Percentiles rank a stretch among this genome's conserved stretches.
phyloP scores from a whole-genome alignment of 371 early-diverging fungal genomes.

The Nosema muscidifuracis region DNA sequence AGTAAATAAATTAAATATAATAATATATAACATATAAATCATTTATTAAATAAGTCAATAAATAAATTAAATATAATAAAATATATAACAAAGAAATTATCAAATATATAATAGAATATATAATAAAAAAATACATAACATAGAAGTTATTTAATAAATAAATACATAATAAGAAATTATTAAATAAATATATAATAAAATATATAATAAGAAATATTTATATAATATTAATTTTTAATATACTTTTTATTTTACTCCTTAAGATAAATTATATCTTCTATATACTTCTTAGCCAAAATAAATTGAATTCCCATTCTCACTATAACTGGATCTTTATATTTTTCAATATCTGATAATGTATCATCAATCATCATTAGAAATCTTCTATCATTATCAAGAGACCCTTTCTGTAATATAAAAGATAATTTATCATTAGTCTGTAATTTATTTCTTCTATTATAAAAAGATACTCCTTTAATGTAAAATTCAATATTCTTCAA shows the following conservation, averaged over 20 bases:
- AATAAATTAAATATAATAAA: no score
- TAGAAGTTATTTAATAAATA: no score
- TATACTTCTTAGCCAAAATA: conserved; percentile 37
- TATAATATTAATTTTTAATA: neutral
- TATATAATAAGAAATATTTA: no score
- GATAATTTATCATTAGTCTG: neutral
- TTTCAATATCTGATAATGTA: conserved; percentile 26
- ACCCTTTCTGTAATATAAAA: conserved; percentile 33
- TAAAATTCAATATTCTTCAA: neutral
- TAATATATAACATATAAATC: no score
- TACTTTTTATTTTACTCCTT: conserved; percentile 10
- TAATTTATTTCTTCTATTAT: neutral
- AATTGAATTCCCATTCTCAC: conserved; percentile 44
- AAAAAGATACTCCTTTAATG: neutral
- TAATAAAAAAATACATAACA: no score
- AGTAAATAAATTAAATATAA: no score
- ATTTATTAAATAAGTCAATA: no score
- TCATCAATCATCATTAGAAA: conserved; percentile 35
- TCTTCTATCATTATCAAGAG: conserved; percentile 33
- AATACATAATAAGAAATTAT: no score
- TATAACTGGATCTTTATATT: conserved; percentile 27
- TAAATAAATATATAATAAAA: no score
- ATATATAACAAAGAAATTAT: no score
- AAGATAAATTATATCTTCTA: conserved; percentile 38
- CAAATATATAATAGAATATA: no score